Percentiles rank a stretch among this genome's conserved stretches.
Conservation (phyloP, 768 basidiomycete genomes). For the Mycena epipterygia region DNA sequence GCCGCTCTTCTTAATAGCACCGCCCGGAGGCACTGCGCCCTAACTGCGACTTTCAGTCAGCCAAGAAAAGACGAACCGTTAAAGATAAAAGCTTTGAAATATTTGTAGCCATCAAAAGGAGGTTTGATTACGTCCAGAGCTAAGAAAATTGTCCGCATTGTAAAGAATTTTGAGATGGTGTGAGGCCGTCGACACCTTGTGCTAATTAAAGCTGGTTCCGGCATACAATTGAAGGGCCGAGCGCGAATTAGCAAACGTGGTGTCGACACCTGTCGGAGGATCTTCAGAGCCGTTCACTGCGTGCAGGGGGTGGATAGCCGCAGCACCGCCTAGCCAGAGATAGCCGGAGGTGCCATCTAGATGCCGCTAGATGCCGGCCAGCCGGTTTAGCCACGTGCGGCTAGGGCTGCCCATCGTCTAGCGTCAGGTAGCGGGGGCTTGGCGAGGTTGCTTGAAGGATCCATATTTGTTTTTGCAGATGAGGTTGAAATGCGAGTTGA, state of each 20-base stretch:
- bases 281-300: background rate
- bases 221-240: background rate
- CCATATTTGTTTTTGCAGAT: too few relatives aligned
- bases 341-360: too few relatives aligned
- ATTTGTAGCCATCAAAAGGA: background rate
- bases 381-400: too few relatives aligned
- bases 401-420: too few relatives aligned
- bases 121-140: background rate
- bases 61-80: constrained; percentile 1
- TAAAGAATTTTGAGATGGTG: background rate
- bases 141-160: background rate
- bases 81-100: background rate
- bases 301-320: too few relatives aligned
- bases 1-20: background rate
- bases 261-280: background rate
- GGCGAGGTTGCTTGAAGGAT: too few relatives aligned
- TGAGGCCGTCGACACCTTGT: constrained; percentile 1
- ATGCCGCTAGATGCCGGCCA: too few relatives aligned
- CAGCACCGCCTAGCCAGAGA: too few relatives aligned
- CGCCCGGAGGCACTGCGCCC: background rate
- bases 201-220: constrained; percentile 1
- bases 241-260: background rate
- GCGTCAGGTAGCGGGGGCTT: too few relatives aligned
- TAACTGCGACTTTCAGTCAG: background rate
- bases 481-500: too few relatives aligned